These are phyloP conservation scores for Citrus sp. DNA, from an alignment of 345 rosid genomes.

Conservation along the genomic window DNA sequence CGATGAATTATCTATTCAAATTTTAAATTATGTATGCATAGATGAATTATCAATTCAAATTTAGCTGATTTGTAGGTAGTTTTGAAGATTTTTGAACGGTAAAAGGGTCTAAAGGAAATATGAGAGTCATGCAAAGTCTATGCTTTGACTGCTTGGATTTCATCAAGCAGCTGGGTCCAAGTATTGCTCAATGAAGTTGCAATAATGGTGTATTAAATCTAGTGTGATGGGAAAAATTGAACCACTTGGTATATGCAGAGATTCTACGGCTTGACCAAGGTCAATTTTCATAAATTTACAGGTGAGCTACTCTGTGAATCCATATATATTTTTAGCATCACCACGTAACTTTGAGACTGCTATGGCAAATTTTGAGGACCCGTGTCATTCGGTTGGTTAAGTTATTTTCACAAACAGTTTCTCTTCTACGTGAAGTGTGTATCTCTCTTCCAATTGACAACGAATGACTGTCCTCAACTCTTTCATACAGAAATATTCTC, in stretches of 20 bases:
- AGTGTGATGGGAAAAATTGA: too few relatives aligned
- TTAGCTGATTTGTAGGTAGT: background rate
- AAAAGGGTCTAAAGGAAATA: background rate
- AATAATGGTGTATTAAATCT: too few relatives aligned
- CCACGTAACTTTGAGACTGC: background rate
- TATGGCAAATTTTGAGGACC: background rate
- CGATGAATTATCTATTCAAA: background rate
- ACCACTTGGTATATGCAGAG: background rate
- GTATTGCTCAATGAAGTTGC: background rate
- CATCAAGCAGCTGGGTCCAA: background rate
- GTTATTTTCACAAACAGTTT: slow-evolving; percentile 14
- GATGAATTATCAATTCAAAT: background rate
- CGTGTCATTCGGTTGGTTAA: background rate
- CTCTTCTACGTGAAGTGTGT: background rate
- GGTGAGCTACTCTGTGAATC: background rate
- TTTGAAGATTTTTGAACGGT: background rate
- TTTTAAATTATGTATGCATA: background rate
- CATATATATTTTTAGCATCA: too few relatives aligned
- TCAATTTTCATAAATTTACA: background rate
- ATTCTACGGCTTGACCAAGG: background rate
- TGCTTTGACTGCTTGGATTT: too few relatives aligned
- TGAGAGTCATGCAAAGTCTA: too few relatives aligned
- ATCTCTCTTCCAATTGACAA: background rate
- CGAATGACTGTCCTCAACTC: background rate
- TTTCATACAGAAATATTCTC: background rate